Conservation (phyloP, 768 basidiomycete genomes). For the Leucocoprinus sp. region DNA sequence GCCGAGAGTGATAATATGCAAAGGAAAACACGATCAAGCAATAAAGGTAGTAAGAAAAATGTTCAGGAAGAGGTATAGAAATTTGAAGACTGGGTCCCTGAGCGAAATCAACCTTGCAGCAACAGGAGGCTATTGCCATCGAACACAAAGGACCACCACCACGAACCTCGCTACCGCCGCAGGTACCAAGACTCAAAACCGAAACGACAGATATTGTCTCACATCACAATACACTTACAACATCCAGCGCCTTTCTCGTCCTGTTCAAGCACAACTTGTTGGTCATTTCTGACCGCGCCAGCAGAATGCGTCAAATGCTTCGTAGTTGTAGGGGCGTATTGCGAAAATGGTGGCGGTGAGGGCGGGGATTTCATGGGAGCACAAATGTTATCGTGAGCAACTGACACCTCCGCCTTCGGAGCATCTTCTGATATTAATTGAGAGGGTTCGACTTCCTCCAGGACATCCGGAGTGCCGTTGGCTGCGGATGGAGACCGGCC, state of each 20-base stretch:
- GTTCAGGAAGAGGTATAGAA: background rate
- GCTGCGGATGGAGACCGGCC: slow-evolving; percentile 27
- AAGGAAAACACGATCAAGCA: background rate
- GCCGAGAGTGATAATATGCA: background rate
- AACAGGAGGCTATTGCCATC: no score
- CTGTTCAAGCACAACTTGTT: slow-evolving; percentile 31
- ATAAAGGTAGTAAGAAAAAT: no score
- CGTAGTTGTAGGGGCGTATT: slow-evolving; percentile 36
- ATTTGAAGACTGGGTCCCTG: background rate
- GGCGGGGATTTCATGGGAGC: slow-evolving; percentile 30
- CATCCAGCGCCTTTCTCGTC: slow-evolving; percentile 52
- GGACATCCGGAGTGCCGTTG: background rate
- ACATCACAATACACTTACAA: slow-evolving; percentile 84
- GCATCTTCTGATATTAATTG: slow-evolving; percentile 16
- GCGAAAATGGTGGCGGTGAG: slow-evolving; percentile 57
- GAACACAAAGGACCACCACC: no score
- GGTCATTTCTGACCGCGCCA: slow-evolving; percentile 8
- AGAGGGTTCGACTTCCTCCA: background rate
- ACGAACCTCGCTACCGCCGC: no score
- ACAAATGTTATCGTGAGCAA: slow-evolving; percentile 23
- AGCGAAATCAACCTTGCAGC: no score
- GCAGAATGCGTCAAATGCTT: background rate
- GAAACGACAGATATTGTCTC: slow-evolving; percentile 23
- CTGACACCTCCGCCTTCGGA: slow-evolving; percentile 16
- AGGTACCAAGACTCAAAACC: background rate